A percentile compares a stretch with the other conserved stretches of the same genome.
These are phyloP conservation scores for Metschnikowia matae DNA, from an alignment of 805 yeast species.

Conservation along the genomic window DNA sequence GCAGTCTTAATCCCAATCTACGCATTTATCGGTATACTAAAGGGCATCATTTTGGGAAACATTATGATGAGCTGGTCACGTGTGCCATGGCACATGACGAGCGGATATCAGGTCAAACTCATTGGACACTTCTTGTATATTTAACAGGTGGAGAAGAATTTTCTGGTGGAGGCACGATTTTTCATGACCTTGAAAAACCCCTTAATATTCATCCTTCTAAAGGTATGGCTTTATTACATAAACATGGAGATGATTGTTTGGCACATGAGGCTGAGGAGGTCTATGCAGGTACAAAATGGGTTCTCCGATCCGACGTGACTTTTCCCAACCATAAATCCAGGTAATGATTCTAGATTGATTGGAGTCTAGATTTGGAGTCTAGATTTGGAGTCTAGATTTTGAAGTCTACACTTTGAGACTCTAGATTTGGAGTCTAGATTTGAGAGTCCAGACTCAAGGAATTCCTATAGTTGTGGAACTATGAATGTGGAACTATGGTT, in stretches of 20 bases:
- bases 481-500: too few species aligned
- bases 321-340: not conserved
- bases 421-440: too few species aligned
- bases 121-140: slow-evolving; percentile 58
- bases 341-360: too few species aligned
- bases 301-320: slow-evolving; percentile 52
- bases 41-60: slow-evolving; percentile 59
- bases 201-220: slow-evolving; percentile 43
- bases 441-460: too few species aligned
- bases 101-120: slow-evolving; percentile 37
- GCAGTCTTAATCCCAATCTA: slow-evolving; percentile 52
- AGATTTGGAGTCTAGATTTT: too few species aligned
- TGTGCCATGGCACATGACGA: slow-evolving; percentile 25
- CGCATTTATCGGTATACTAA: slow-evolving; percentile 50
- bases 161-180: slow-evolving; percentile 57
- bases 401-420: too few species aligned
- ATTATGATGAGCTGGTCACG: slow-evolving; percentile 55
- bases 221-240: slow-evolving; percentile 59
- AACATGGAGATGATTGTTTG: slow-evolving; percentile 63
- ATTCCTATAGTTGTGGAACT: too few species aligned
- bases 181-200: slow-evolving; percentile 33
- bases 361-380: too few species aligned
- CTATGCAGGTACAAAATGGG: slow-evolving; percentile 54
- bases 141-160: slow-evolving; percentile 55
- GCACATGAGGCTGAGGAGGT: slow-evolving; percentile 57